Base-by-base conservation (phyloP, 306 rosid species). In the Benincasa hispida region DNA sequence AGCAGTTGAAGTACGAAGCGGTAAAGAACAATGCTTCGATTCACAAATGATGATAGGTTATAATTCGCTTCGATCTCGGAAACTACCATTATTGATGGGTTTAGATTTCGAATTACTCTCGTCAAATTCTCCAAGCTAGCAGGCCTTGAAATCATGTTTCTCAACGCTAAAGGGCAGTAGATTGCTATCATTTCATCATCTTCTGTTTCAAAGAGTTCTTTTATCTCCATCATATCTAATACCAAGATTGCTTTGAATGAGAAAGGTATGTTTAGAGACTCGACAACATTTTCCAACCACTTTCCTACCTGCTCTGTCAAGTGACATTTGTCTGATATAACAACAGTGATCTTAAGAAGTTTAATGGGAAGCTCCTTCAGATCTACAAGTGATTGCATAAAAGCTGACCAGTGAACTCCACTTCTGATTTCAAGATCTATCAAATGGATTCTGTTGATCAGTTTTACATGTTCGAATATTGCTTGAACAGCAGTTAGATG, bases 381-480 rank as follows among this genome's bases (percentile, higher is more conserved):
- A n/a, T 74, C 92, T 4, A 74, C 82, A 3, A 91, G 70, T 27
- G 91, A 86, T 81, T 93, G 89, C 96, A 91, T 86, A 79, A 89
- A 77, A 66, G 83, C 76, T 50, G 83, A 77, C 83, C 89, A 88
- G 0, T 84, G 98, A 17, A 87, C 85, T 8, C 97, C 98, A 68
- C 65, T 56, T 67, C 55, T 78, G 39, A 87, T 84, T 24, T 82
- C 83, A 22, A 89, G 82, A 82, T 93, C 96, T 14, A 91, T 87
- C 50, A 89, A 1, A 79, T 93, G 98, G 59, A 93, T 70, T 54
- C 77, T 91, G 11, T 81, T 79, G 51, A 79, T 58, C 13, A 62
- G 61, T 63, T 82, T 84, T 35, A 89, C 85, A 57, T 75, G 88
- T 75, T 93, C 98, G 7, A 86, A 67, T 18, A 93, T 85, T 39